Evolutionary conservation across 2,329 filamentous ascomycete species (phyloP).

Genomic region (Thermothelomyces thermophilus): DNA sequence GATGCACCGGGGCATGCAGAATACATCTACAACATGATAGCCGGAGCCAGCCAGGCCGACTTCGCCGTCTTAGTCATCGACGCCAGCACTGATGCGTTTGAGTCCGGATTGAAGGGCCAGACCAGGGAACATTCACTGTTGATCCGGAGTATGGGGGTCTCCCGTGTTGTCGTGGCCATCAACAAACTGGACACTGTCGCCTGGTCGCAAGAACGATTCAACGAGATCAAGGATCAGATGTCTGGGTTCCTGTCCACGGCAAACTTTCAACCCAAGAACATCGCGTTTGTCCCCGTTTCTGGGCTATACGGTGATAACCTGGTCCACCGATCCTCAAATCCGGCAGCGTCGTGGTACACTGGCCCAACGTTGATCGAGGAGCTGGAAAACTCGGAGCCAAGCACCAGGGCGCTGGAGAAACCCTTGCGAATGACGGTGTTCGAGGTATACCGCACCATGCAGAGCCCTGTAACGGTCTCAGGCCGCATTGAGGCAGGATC

Average conservation of each 20-base stretch:
- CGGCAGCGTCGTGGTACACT: constrained; percentile 67
- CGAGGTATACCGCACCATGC: constrained; percentile 77
- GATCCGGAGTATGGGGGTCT: constrained; percentile 83
- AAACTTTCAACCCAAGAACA: constrained; percentile 73
- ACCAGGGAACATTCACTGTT: constrained; percentile 90
- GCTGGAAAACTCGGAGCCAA: constrained; percentile 74
- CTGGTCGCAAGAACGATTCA: constrained; percentile 78
- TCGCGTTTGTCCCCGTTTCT: constrained; percentile 84
- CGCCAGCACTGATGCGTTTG: constrained; percentile 82
- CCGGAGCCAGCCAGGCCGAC: constrained; percentile 89
- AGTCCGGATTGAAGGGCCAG: constrained; percentile 87
- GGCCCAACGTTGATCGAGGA: constrained; percentile 76
- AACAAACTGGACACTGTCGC: constrained; percentile 88
- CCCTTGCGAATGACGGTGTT: constrained; percentile 80
- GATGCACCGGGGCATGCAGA: constrained; percentile 93
- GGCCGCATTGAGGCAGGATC: constrained; percentile 81
- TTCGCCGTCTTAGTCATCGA: constrained; percentile 94
- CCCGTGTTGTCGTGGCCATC: constrained; percentile 79
- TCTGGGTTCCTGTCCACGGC: constrained; percentile 74
- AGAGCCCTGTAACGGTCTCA: constrained; percentile 76
- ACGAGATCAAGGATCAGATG: constrained; percentile 79
- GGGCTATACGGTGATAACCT: constrained; percentile 88
- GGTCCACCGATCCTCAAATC: constrained; percentile 48
- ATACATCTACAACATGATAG: constrained; percentile 99
- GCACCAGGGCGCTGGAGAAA: constrained; percentile 63